Evolutionary conservation across 208 protist species (phyloP).

Genomic region (Porcisia hertigi): DNA sequence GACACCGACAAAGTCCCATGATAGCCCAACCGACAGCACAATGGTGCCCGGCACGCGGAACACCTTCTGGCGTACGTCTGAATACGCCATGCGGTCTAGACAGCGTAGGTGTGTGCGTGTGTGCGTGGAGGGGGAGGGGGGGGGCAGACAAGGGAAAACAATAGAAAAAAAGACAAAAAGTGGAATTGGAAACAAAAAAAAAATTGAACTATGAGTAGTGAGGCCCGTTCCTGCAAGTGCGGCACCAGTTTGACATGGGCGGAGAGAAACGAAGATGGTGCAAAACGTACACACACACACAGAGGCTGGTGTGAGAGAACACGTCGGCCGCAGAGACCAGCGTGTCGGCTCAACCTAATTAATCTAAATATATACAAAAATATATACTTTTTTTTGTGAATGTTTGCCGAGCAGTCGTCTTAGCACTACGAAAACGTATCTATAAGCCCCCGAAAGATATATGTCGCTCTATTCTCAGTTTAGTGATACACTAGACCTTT

Average conservation of each 20-base stretch:
- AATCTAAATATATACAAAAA: too few species aligned
- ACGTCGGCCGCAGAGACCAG: background rate
- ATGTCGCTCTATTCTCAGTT: background rate
- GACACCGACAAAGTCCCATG: slow-evolving; percentile 77
- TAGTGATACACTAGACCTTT: background rate
- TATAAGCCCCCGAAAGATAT: background rate
- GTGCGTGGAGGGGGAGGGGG: background rate
- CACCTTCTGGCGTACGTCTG: slow-evolving; percentile 79
- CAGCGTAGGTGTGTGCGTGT: background rate
- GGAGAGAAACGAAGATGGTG: background rate
- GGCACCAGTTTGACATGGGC: too few species aligned
- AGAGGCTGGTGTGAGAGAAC: background rate
- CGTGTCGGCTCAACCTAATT: background rate
- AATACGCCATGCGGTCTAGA: slow-evolving; percentile 29
- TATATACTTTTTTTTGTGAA: background rate
- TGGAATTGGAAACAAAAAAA: background rate
- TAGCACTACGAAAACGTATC: background rate
- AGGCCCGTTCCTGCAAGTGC: background rate
- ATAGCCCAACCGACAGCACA: slow-evolving; percentile 68
- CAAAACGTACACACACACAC: background rate
- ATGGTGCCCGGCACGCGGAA: slow-evolving; percentile 75
- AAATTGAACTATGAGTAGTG: background rate
- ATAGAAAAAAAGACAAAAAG: background rate
- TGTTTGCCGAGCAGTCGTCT: background rate
- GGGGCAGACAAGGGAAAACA: background rate